phyloP scores from a whole-genome alignment of 768 basidiomycete species.

The Boletus subparvulus region DNA sequence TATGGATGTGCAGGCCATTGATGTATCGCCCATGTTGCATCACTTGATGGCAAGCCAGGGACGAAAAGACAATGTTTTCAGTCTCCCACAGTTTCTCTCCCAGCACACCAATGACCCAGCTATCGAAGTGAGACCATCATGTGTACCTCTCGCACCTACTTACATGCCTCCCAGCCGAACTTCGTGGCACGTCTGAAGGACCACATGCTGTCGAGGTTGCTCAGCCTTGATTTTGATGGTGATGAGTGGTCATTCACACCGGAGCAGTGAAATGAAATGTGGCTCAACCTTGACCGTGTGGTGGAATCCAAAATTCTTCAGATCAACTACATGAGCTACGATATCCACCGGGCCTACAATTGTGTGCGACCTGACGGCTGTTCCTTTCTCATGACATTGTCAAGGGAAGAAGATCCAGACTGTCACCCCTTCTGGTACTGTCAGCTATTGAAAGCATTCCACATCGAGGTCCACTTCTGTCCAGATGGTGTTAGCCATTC shows the following conservation, averaged over 20 bases:
- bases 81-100: not conserved
- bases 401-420: not conserved
- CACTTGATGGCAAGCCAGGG: not conserved
- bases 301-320: not conserved
- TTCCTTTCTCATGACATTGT: not conserved
- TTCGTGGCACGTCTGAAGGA: not conserved
- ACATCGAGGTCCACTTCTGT: not conserved
- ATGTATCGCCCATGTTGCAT: not conserved
- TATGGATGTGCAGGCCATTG: not conserved
- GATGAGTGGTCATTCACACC: not conserved
- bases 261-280: not conserved
- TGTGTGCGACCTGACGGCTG: not conserved
- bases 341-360: not conserved
- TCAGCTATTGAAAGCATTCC: not conserved
- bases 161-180: not conserved
- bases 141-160: not conserved
- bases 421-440: conserved; percentile 3
- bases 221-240: not conserved
- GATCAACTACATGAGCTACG: conserved; percentile 5
- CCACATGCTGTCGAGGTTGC: not conserved
- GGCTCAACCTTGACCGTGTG: not conserved
- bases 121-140: not conserved
- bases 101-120: not conserved
- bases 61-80: not conserved
- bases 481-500: not conserved